Base-by-base conservation (phyloP, 2,329 filamentous ascomycete species). In the Ramularia endophylla region DNA sequence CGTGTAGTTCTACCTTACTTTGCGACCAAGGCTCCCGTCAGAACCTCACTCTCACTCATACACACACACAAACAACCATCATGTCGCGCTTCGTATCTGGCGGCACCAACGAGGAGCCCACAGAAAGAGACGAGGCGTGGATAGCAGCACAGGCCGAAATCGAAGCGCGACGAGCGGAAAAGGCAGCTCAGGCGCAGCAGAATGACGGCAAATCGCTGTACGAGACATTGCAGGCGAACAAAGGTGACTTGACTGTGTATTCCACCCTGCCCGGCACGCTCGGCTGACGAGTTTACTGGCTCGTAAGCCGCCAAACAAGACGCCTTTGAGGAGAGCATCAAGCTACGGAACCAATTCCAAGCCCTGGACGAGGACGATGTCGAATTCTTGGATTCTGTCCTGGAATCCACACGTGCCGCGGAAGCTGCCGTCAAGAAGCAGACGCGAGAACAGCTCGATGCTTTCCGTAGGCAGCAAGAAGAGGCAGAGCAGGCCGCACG, bases 211-310 rank as follows among this genome's bases (percentile, higher is more conserved):
- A 75, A 64, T 81, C 74, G 38, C 70, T 92, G 19, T 92, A 75
- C 59, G 86, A 89, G 31, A 73, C 85, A 2, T 64, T 92, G 38
- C 82, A 90, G 65, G 85, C 82, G 31, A 92, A 92, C 64, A 90
- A 89, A 77, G 82, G 81, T 83, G 62, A 46, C 39, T 47, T n/a
- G 27, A 8, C 19, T 16, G 4, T 27, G 20, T 17, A 16, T 27
- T 18, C 16, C n/a, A 25, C 4, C 27, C 36, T 15, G 17, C 7
- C 18, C 16, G 27, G 25, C 19, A 30, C 34, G 44, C 41, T 37
- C 30, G 44, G 45, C 55, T 59, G 47, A 59, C 55, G 48, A 44
- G 48, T 52, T 43, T 57, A 52, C 44, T 46, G 37, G 36, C 29
- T 29, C 35, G 34, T 44, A 50, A 83, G 85, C 81, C 50, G 83